These are phyloP conservation scores for Lathyrus tuberosus DNA, from an alignment of 306 rosid genomes.

Conservation along the genomic window DNA sequence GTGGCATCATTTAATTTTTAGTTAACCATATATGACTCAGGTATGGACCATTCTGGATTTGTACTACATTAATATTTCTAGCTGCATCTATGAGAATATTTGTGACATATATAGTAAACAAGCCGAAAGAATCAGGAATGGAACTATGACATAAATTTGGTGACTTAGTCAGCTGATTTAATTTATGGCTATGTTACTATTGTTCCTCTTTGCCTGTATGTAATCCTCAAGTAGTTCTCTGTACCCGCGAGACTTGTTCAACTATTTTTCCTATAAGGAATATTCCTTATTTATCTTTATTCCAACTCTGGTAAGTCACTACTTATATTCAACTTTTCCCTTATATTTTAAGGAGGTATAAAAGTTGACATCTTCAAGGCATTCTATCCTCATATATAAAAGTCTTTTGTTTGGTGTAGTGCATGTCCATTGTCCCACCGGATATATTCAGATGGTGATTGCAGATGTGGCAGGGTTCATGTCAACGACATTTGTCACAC, in stretches of 20 bases:
- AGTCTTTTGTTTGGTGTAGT: constrained; percentile 55
- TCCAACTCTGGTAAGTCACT: constrained; percentile 79
- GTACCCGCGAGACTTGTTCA: constrained; percentile 91
- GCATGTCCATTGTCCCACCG: constrained; percentile 80
- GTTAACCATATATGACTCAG: constrained; percentile 51
- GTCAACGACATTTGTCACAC: constrained; percentile 84
- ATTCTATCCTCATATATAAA: constrained; percentile 5
- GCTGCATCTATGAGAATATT: constrained; percentile 91
- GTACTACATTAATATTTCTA: too few species aligned
- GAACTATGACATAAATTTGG: constrained; percentile 90
- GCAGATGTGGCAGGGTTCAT: too few species aligned
- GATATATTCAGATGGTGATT: constrained; percentile 80
- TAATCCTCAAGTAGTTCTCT: constrained; percentile 89
- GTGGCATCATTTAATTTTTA: constrained; percentile 33
- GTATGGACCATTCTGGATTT: constrained; percentile 99
- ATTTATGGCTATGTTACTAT: constrained; percentile 89
- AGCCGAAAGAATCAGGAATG: constrained; percentile 72
- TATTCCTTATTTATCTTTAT: constrained; percentile 89
- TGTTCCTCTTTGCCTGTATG: constrained; percentile 74
- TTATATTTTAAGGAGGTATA: not conserved
- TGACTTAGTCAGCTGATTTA: constrained; percentile 94
- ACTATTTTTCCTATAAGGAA: constrained; percentile 90
- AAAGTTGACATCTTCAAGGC: constrained; percentile 10
- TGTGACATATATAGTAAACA: constrained; percentile 88
- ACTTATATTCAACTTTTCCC: constrained; percentile 29